A percentile compares a stretch with the other conserved stretches of the same genome.
These are phyloP conservation scores for Apiospora kogelbergensis DNA, from an alignment of 2,329 filamentous ascomycete genomes.

Conservation along the genomic window DNA sequence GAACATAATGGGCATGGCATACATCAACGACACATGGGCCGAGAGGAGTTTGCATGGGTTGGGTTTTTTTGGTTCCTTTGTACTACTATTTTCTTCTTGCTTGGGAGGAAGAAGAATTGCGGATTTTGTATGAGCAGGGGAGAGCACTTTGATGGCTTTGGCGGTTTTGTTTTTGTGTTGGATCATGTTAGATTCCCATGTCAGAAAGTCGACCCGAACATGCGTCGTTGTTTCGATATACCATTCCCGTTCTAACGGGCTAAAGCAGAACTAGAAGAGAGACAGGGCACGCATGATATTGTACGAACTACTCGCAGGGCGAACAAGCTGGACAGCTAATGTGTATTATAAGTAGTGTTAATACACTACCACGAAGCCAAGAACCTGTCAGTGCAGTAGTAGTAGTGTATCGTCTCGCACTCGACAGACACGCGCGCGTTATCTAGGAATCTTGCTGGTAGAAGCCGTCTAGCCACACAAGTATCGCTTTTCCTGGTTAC, in stretches of 20 bases:
- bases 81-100: not conserved
- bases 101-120: not conserved
- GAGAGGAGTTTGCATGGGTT: not conserved
- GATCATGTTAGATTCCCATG: not conserved
- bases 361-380: not conserved
- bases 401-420: not conserved
- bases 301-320: not conserved
- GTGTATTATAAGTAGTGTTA: not conserved
- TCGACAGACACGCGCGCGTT: not conserved
- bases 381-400: not conserved
- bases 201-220: not conserved
- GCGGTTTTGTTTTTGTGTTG: not conserved
- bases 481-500: not conserved
- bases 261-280: not conserved
- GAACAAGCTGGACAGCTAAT: not conserved
- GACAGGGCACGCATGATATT: not conserved
- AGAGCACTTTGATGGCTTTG: not conserved
- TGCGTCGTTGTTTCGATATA: not conserved
- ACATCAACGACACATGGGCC: not conserved
- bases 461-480: not conserved
- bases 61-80: not conserved
- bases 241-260: not conserved
- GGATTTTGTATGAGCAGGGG: not conserved
- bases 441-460: not conserved
- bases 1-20: not conserved